Conservation (phyloP, 2,329 filamentous ascomycete species). For the Raffaelea arxii region DNA sequence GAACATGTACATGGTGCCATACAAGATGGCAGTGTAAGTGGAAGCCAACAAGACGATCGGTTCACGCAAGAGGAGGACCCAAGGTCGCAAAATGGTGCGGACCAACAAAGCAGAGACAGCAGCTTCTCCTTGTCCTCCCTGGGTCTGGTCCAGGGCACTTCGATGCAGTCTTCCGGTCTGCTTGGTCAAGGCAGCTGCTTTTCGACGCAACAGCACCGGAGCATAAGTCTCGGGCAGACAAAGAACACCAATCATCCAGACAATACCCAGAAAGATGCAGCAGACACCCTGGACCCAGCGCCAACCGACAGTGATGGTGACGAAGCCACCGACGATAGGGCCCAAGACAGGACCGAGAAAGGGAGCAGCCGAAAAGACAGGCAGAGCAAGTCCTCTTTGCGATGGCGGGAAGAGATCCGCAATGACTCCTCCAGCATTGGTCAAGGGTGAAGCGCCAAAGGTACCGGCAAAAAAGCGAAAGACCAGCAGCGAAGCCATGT, state of each 20-base stretch:
- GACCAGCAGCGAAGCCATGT: background rate
- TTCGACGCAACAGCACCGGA: background rate
- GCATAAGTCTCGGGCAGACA: background rate
- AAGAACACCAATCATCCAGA: background rate
- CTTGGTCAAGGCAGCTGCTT: background rate
- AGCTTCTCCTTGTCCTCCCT: no score
- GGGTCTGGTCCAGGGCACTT: background rate
- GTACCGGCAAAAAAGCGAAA: constrained; percentile 4
- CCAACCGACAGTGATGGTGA: constrained; percentile 50
- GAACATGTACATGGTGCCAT: constrained; percentile 44
- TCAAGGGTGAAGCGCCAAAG: background rate
- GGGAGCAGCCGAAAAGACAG: constrained; percentile 25
- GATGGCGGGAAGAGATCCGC: constrained; percentile 1
- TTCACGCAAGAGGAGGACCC: constrained; percentile 55
- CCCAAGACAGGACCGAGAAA: constrained; percentile 30
- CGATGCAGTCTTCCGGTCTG: background rate
- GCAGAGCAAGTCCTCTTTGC: background rate
- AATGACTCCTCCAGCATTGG: constrained; percentile 1
- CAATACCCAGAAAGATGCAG: background rate
- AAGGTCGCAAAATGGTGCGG: constrained; percentile 44
- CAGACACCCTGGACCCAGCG: constrained; percentile 29
- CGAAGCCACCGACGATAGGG: constrained; percentile 44
- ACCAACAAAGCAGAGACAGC: background rate
- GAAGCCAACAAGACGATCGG: constrained; percentile 56
- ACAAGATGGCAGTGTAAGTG: constrained; percentile 53